Percentiles rank a stretch among this genome's conserved stretches.
Conservation (phyloP, 768 basidiomycete species). For the Pseudohyphozyma bogoriensis region DNA sequence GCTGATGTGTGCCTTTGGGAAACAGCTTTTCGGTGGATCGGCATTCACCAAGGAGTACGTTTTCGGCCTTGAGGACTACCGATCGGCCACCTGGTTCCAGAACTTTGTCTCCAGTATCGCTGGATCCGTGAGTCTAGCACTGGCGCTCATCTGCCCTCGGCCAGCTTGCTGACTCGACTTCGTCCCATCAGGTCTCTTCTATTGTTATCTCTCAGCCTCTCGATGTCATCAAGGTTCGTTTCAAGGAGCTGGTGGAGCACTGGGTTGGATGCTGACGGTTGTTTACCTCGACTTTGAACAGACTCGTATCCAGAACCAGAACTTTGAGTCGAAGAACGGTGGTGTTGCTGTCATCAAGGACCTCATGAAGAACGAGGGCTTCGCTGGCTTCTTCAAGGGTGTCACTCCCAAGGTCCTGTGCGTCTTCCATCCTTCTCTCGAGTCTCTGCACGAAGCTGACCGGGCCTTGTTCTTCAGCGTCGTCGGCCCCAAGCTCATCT, state of each 20-base stretch:
- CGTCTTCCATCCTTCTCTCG: slow-evolving; percentile 14
- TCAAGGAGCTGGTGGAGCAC: not conserved
- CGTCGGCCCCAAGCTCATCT: slow-evolving; percentile 94
- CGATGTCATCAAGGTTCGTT: slow-evolving; percentile 65
- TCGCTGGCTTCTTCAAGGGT: slow-evolving; percentile 82
- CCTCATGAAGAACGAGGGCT: slow-evolving; percentile 75
- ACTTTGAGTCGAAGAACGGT: slow-evolving; percentile 50
- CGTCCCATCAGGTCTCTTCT: slow-evolving; percentile 68
- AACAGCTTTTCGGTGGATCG: slow-evolving; percentile 92
- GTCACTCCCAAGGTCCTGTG: slow-evolving; percentile 77
- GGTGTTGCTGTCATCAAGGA: slow-evolving; percentile 76
- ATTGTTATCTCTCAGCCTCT: slow-evolving; percentile 94
- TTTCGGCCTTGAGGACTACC: slow-evolving; percentile 80
- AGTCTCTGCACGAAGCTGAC: not conserved
- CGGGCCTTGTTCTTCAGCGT: slow-evolving; percentile 40
- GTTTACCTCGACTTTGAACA: not conserved
- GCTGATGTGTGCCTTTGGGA: not conserved
- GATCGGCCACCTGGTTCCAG: slow-evolving; percentile 88
- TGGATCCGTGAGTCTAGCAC: slow-evolving; percentile 54
- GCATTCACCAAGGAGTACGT: slow-evolving; percentile 88
- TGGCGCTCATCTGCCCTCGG: not conserved
- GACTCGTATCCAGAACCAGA: slow-evolving; percentile 92
- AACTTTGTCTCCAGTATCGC: slow-evolving; percentile 93
- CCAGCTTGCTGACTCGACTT: not conserved
- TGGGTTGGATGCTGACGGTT: not conserved